Evolutionary conservation across 306 rosid genomes (phyloP), one percentile per base, ranked within the genome.

Genomic region (Notholithocarpus densiflorus): DNA sequence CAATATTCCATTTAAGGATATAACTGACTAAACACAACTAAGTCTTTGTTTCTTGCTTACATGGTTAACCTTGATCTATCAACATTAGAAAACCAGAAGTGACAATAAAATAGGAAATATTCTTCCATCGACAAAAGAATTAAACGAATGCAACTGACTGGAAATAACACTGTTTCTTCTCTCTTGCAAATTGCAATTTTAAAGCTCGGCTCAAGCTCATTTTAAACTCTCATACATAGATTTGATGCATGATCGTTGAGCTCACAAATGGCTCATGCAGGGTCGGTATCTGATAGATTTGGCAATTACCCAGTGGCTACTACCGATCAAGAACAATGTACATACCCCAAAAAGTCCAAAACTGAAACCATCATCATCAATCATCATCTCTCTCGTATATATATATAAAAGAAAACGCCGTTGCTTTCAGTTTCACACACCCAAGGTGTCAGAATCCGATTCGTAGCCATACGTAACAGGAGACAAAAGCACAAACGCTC

Each of bases 381-480:
- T 34, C 40, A 34, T 37, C 45, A 37, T 37, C 45, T 2, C 2
- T 8, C 45, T 37, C 11, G 3, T 7, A 4, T 27, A 7, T 8
- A 6, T 34, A 37, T 37, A 37, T 37, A 37, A 37, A 7, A 37
- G 10, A 19, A 78, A 88, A 86, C 68, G 80, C 80, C 88, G 78
- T 81, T 43, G 54, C 71, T 66, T 70, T 56, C 75, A 40, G 15
- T 18, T 2, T 13, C 56, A 18, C 43, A 4, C 21, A 57, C 11
- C 6, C 17, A 71, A 29, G 8, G 12, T 81, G 90, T 83, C 85
- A 75, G 64, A 34, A 17, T 1, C 34, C 56, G 0, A 83, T 69
- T 89, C 88, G 86, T 1, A 19, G 8, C 4, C 69, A 56, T 65
- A 72, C 74, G 79, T 37, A 70, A 56, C 45, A 23, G 72, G 7